phyloP scores from a whole-genome alignment of 306 rosid species.

The Delonix regia region DNA sequence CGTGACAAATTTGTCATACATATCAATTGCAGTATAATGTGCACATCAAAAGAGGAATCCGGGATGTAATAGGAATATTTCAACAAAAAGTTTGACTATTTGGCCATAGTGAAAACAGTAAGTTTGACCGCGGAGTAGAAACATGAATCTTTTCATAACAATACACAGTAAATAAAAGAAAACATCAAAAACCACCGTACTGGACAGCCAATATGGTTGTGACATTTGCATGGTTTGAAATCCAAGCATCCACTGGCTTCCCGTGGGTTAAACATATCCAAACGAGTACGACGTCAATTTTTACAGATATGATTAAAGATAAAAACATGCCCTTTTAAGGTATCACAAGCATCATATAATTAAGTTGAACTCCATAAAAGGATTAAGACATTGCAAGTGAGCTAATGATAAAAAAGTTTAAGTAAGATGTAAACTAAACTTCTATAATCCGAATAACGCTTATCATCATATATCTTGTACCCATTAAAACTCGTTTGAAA shows the following conservation, averaged over 20 bases:
- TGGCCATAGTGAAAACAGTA: background rate
- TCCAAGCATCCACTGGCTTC: background rate
- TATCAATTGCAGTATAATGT: background rate
- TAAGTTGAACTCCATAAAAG: background rate
- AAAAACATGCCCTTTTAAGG: conserved; percentile 3
- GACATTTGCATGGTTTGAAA: background rate
- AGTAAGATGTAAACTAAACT: too few species aligned
- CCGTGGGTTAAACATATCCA: background rate
- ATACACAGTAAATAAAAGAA: background rate
- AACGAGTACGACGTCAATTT: background rate
- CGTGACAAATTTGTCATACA: too few species aligned
- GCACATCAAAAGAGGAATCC: background rate
- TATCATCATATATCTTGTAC: too few species aligned
- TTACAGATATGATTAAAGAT: background rate
- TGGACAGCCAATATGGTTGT: background rate
- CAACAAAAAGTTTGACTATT: background rate
- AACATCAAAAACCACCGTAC: background rate
- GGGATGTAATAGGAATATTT: background rate
- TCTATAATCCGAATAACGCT: too few species aligned
- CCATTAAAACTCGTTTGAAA: too few species aligned
- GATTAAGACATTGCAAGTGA: background rate
- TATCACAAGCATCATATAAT: background rate
- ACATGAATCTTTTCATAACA: background rate
- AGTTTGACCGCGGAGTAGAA: background rate
- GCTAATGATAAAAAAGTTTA: background rate